Base-by-base conservation (phyloP, 176 grass and related monocot species). In the Bothriochloa decipiens region DNA sequence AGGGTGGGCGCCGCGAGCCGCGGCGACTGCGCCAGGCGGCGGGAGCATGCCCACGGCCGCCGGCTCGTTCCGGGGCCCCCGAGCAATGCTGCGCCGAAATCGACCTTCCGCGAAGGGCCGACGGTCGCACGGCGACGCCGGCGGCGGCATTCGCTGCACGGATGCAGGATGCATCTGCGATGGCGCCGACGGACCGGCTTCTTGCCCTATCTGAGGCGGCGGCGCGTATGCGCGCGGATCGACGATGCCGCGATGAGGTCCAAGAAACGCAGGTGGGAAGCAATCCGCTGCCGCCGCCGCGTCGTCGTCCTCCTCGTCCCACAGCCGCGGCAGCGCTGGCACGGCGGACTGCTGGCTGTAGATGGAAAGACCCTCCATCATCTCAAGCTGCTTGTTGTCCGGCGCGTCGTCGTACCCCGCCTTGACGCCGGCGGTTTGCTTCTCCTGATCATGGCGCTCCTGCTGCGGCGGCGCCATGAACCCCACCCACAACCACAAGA, bases 401-500 rank as follows among this genome's bases (percentile, higher is more conserved):
- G 70, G 10, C 11, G 17, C 45, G 3, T 81, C 20, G 20, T 75
- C 12, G 20, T 75, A 46, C 18, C 50, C 43, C 26, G 3, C 73
- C 22, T 5, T 22, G 3, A 8, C 18, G 23, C 29, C 33, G 8
- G 35, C 39, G 39, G 15, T 27, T 14, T 20, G 18, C 25, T 26
- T 49, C 46, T 20, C 66, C 42, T 50, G 29, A 25, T 23, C 50
- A 52, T 1, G 18, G 28, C 0, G 65, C 52, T 3, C 41, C 29
- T 4, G 20, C 57, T 65, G 8, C 55, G 16, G 52, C 86, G 67
- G 25, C 45, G 74, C 74, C 53, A 88, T 88, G 26, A n/a, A n/a
- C 20, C 72, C 27, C 45, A 67, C 41, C 25, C 36, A 22, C 41
- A 32, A 67, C 29, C 29, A 32, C 29, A 32, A 32, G 29, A 43